Base-by-base conservation (phyloP, 139 green algal species). In the Mychonastes homosphaera region DNA sequence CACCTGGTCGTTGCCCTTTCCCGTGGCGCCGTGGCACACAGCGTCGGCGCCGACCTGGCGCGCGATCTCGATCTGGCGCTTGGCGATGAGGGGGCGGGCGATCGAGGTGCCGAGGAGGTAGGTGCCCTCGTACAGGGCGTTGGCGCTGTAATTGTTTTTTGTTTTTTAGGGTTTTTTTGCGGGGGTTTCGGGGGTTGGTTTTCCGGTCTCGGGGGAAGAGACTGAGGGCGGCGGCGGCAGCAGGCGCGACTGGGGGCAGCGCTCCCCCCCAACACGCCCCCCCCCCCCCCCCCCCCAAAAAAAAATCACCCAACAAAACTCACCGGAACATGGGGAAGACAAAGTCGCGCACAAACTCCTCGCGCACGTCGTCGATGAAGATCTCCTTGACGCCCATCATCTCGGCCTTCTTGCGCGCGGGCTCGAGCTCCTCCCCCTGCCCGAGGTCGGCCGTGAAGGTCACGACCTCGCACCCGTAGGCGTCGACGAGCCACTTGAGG, bases 61-160 rank as follows among this genome's bases (percentile, higher is more conserved):
- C 5, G 92, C 92, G 59, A 97, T 95, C 75, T 99, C 92, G 39
- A 99, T 95, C 76, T 98, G 94, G 46, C 86, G 76, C 81, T 99
- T 99, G 50, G 93, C 87, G 71, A 99, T 99, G 21, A 99, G 77
- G 4, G 93, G 93, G 32, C 93, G 80, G 33, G 93, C 93, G 62
- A 99, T 98, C 55, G 91, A 98, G 12, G 93, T 99, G 33, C 93
- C 93, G 48, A 98, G 74, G 56, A 99, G 72, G 77, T 99, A 99
- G n/a, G 81, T 77, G 36, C 93, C 89, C 80, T 99, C 93, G 69
- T 99, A 99, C 48, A 90, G 65, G 0, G 89, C 73, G 71, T 98
- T 98, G 49, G 91, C 92, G 21, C 91, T 86, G 76, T 46, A 55
- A 23, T 30, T 27, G 44, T n/a, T 54, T 35, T 26, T 35, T 57